Conservation (phyloP, 2,329 filamentous ascomycete species). For the Aspergillus ibericus region DNA sequence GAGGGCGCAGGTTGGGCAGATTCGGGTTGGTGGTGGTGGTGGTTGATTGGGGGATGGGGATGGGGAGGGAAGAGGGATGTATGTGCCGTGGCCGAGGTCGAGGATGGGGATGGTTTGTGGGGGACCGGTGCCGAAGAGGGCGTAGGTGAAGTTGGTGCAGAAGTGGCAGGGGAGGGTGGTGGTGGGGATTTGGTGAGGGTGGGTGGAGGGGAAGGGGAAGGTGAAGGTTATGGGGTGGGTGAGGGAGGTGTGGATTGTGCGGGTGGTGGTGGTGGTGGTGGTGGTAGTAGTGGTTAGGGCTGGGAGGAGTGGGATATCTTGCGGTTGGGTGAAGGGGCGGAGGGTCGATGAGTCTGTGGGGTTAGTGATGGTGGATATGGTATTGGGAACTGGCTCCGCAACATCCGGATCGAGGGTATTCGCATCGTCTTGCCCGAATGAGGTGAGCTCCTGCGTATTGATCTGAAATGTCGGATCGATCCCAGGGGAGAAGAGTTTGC, state of each 20-base stretch:
- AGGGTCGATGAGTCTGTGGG: no score
- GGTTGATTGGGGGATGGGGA: no score
- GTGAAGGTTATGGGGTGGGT: conserved; percentile 44
- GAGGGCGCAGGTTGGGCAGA: conserved; percentile 41
- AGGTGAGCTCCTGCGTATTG: no score
- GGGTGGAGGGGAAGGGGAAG: no score
- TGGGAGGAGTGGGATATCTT: neutral
- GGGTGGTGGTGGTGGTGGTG: conserved; percentile 9
- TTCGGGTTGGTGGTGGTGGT: conserved; percentile 25
- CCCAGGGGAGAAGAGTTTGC: no score
- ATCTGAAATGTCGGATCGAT: no score
- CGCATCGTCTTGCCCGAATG: no score
- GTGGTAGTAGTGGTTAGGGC: neutral
- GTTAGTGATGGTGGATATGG: no score
- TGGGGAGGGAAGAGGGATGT: neutral
- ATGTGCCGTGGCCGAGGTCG: neutral
- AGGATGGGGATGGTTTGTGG: neutral
- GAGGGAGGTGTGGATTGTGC: conserved; percentile 38
- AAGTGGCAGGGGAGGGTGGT: conserved; percentile 38
- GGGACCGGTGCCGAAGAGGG: conserved; percentile 38
- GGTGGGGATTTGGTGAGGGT: conserved; percentile 21
- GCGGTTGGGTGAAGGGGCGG: neutral
- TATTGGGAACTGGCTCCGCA: no score
- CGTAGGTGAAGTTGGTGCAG: conserved; percentile 42
- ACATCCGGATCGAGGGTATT: no score